phyloP scores from a whole-genome alignment of 371 early-diverging fungal species.

The Choanephora cucurbitarum region DNA sequence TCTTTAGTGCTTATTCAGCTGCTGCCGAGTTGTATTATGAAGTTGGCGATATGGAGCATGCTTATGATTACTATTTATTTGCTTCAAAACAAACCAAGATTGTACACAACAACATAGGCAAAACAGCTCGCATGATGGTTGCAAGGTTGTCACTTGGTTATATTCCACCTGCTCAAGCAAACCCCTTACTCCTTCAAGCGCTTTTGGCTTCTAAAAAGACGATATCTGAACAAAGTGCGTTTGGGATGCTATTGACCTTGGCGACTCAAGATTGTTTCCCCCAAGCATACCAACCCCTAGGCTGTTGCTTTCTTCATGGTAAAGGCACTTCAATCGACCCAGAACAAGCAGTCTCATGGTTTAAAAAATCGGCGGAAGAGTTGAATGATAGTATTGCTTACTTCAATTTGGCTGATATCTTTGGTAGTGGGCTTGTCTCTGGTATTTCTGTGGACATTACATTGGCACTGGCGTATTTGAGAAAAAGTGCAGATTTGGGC shows the following conservation, averaged over 20 bases:
- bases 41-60: slow-evolving; percentile 36
- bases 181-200: slow-evolving; percentile 9
- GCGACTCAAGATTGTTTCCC: slow-evolving; percentile 35
- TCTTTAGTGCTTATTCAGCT: slow-evolving; percentile 47
- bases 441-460: slow-evolving; percentile 18
- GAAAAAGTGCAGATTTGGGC: slow-evolving; percentile 36
- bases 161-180: slow-evolving; percentile 21
- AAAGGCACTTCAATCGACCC: slow-evolving; percentile 26
- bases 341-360: slow-evolving; percentile 32
- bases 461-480: slow-evolving; percentile 26
- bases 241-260: slow-evolving; percentile 25
- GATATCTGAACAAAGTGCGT: slow-evolving; percentile 25
- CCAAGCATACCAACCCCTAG: slow-evolving; percentile 25
- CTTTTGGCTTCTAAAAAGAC: not conserved
- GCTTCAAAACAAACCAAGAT: slow-evolving; percentile 40
- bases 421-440: slow-evolving; percentile 14
- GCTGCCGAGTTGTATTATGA: slow-evolving; percentile 43
- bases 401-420: slow-evolving; percentile 35
- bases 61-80: slow-evolving; percentile 37
- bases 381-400: slow-evolving; percentile 30
- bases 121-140: slow-evolving; percentile 43
- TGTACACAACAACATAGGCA: slow-evolving; percentile 33
- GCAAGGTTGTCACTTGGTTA: slow-evolving; percentile 46
- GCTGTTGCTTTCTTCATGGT: slow-evolving; percentile 37
- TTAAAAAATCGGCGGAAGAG: slow-evolving; percentile 31